phyloP scores from a whole-genome alignment of 2,329 filamentous ascomycete genomes.

The Aureobasidium uvarum region DNA sequence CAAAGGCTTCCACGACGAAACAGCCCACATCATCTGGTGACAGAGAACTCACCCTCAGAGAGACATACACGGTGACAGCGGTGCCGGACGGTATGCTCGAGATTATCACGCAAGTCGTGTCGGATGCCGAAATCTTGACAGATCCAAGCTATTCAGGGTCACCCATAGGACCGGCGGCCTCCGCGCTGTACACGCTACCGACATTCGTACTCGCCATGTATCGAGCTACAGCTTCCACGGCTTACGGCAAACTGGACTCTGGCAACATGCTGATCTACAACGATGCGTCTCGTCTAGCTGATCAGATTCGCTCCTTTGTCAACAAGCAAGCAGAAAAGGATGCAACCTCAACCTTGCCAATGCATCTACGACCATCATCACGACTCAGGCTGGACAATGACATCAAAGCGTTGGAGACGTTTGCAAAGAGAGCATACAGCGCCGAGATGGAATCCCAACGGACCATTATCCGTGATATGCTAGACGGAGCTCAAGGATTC shows the following conservation, averaged over 20 bases:
- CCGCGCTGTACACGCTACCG: conserved; percentile 68
- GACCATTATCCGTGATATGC: conserved; percentile 60
- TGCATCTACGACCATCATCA: conserved; percentile 36
- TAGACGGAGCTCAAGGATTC: conserved; percentile 64
- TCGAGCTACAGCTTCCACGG: conserved; percentile 70
- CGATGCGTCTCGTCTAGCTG: conserved; percentile 59
- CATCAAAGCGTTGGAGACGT: conserved; percentile 56
- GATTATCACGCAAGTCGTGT: conserved; percentile 57
- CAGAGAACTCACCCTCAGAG: conserved; percentile 64
- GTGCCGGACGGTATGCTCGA: conserved; percentile 76
- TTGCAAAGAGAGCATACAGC: conserved; percentile 60
- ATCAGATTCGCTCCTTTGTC: conserved; percentile 52
- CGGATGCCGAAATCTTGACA: conserved; percentile 55
- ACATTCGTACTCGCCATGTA: conserved; percentile 75
- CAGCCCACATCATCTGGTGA: conserved; percentile 32
- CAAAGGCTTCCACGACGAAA: conserved; percentile 25
- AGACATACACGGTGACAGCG: conserved; percentile 84
- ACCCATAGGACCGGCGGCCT: conserved; percentile 65
- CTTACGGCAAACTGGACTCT: conserved; percentile 61
- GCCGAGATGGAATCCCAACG: conserved; percentile 65
- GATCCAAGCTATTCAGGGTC: conserved; percentile 46
- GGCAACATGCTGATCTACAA: conserved; percentile 66
- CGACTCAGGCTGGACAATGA: conserved; percentile 54
- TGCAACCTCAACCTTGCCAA: conserved; percentile 34
- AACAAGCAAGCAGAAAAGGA: conserved; percentile 45